phyloP scores from a whole-genome alignment of 345 rosid species.

The Populus tremula region DNA sequence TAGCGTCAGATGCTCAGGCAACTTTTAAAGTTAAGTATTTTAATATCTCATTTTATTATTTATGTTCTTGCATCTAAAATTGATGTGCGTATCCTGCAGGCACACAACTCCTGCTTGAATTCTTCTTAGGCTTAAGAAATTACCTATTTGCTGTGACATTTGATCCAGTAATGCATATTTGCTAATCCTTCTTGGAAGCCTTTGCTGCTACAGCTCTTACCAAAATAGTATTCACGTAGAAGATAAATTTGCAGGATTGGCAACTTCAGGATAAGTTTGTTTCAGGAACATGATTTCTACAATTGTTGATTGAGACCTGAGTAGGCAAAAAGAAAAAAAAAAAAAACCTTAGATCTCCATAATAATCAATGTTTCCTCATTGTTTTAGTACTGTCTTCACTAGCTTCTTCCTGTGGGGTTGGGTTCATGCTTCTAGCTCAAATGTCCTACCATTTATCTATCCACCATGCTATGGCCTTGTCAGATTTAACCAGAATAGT shows the following conservation, averaged over 20 bases:
- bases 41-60: neutral
- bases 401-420: neutral
- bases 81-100: neutral
- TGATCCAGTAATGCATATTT: neutral
- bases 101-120: too few species aligned
- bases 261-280: neutral
- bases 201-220: neutral
- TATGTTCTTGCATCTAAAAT: neutral
- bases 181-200: neutral
- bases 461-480: neutral
- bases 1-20: conserved; percentile 47
- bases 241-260: neutral
- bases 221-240: neutral
- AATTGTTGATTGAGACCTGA: neutral
- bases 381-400: neutral
- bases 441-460: neutral
- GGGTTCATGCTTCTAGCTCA: neutral
- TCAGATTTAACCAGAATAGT: neutral
- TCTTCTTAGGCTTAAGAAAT: neutral
- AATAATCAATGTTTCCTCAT: neutral
- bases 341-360: neutral
- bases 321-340: neutral
- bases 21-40: conserved; percentile 44
- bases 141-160: neutral
- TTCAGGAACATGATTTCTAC: neutral